These are phyloP conservation scores for Gossypium arboreum DNA, from an alignment of 345 rosid species.

Conservation along the genomic window DNA sequence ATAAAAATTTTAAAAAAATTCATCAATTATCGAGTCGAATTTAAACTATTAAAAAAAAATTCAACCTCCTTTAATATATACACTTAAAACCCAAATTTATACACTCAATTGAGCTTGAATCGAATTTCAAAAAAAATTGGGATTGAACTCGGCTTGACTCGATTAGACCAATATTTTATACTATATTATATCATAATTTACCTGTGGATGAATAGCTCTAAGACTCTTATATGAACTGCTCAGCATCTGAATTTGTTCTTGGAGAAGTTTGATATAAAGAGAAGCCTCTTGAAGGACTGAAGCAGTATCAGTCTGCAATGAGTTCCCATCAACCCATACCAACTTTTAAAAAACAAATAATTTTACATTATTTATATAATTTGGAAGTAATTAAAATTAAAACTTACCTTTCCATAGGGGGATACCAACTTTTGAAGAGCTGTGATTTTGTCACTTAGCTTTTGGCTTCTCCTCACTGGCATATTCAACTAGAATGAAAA, in stretches of 20 bases:
- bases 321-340: background rate
- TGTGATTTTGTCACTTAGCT: constrained; percentile 59
- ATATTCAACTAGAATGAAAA: constrained; percentile 22
- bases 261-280: constrained; percentile 54
- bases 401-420: constrained; percentile 64
- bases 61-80: too few species aligned
- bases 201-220: constrained; percentile 32
- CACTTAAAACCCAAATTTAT: too few species aligned
- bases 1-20: background rate
- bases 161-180: too few species aligned
- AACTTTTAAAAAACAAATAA: background rate
- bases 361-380: too few species aligned
- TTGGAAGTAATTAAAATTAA: background rate
- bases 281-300: constrained; percentile 72
- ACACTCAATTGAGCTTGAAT: too few species aligned
- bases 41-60: too few species aligned
- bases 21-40: too few species aligned
- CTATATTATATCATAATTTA: background rate
- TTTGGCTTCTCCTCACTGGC: constrained; percentile 54
- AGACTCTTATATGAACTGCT: constrained; percentile 30
- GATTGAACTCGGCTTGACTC: too few species aligned
- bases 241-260: constrained; percentile 54
- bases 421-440: constrained; percentile 69
- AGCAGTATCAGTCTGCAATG: constrained; percentile 64
- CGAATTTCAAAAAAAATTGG: too few species aligned